phyloP scores from a whole-genome alignment of 2,329 filamentous ascomycete species.

The Cercospora sojina region DNA sequence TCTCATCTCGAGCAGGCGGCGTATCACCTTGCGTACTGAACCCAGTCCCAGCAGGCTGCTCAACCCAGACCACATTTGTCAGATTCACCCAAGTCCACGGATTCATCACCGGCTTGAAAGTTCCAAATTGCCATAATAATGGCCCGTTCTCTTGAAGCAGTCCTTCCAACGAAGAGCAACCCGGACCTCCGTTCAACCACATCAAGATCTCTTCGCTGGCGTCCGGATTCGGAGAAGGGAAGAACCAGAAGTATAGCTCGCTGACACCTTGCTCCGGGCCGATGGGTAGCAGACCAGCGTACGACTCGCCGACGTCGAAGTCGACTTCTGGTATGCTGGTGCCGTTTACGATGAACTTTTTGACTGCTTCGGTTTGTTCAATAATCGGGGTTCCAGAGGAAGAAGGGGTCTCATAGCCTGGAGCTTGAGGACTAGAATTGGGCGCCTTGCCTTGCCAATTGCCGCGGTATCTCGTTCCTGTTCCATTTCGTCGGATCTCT shows the following conservation, averaged over 20 bases:
- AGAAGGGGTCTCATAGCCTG: background rate
- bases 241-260: conserved; percentile 53
- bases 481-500: conserved; percentile 5
- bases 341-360: conserved; percentile 43
- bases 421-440: background rate
- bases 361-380: conserved; percentile 45
- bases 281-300: conserved; percentile 37
- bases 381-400: conserved; percentile 35
- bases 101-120: conserved; percentile 46
- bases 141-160: conserved; percentile 50
- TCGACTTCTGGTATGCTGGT: conserved; percentile 36
- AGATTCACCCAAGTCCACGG: conserved; percentile 54
- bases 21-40: conserved; percentile 38
- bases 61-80: conserved; percentile 48
- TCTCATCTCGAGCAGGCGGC: conserved; percentile 41
- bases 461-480: background rate
- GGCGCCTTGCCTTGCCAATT: conserved; percentile 2
- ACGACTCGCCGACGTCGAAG: conserved; percentile 40
- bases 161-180: conserved; percentile 49
- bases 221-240: conserved; percentile 42
- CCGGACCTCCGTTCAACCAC: conserved; percentile 46
- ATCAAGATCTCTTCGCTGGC: conserved; percentile 47
- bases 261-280: conserved; percentile 31
- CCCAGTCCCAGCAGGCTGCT: conserved; percentile 46
- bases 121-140: conserved; percentile 50